Evolutionary conservation across 2,329 filamentous ascomycete genomes (phyloP).

Genomic region (Pseudocercospora cruenta): DNA sequence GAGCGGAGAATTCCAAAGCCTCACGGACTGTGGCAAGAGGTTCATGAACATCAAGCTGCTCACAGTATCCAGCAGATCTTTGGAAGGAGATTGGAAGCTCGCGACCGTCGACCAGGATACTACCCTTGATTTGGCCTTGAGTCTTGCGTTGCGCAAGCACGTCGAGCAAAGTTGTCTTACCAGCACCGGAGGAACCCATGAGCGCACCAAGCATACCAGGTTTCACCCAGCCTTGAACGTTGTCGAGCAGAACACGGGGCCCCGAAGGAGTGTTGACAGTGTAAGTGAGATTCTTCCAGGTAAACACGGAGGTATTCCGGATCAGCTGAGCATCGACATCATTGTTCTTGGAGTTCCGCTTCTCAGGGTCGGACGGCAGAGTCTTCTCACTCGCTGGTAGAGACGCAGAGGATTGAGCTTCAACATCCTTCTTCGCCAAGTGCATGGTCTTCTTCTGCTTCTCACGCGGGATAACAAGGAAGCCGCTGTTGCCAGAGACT

Average conservation of each 20-base stretch:
- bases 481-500: conserved; percentile 31
- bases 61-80: conserved; percentile 57
- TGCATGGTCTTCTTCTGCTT: conserved; percentile 46
- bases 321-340: conserved; percentile 46
- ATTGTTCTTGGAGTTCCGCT: conserved; percentile 11
- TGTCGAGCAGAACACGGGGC: conserved; percentile 56
- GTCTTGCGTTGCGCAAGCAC: conserved; percentile 49
- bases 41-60: conserved; percentile 71
- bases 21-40: conserved; percentile 68
- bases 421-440: conserved; percentile 25
- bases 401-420: conserved; percentile 14
- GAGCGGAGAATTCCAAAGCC: conserved; percentile 67
- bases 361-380: conserved; percentile 8
- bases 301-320: conserved; percentile 71
- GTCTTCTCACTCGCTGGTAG: conserved; percentile 18
- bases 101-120: conserved; percentile 51
- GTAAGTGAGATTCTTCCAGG: conserved; percentile 85
- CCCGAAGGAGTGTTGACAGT: conserved; percentile 59
- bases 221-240: conserved; percentile 72
- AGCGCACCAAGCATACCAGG: conserved; percentile 77
- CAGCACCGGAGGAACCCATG: conserved; percentile 74
- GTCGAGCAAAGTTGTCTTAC: conserved; percentile 46
- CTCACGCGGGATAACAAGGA: conserved; percentile 65
- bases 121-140: conserved; percentile 49
- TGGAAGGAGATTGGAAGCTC: conserved; percentile 52